Percentiles rank a stretch among this genome's conserved stretches.
Conservation (phyloP, 495 filamentous ascomycete species). For the Tuber borchii region DNA sequence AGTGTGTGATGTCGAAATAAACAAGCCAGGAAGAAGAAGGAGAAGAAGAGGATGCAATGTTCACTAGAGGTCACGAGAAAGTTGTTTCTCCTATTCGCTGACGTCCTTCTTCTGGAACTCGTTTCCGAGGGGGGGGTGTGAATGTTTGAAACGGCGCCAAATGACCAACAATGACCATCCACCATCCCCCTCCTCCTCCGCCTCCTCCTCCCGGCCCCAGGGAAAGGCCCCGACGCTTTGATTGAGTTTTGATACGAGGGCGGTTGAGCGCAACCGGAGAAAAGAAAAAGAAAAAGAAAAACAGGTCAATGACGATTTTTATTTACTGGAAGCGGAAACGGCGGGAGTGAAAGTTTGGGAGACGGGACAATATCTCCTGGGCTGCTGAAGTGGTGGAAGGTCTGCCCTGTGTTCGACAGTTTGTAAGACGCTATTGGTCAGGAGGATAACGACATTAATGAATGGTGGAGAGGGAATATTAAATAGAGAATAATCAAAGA, state of each 20-base stretch:
- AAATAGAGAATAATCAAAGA: too few species aligned
- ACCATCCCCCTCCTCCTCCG: too few species aligned
- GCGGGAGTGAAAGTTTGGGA: background rate
- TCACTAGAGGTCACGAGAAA: background rate
- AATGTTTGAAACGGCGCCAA: background rate
- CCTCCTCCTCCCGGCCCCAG: background rate
- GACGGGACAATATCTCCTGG: background rate
- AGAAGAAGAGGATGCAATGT: background rate
- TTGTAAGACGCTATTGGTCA: too few species aligned
- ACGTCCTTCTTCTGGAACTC: background rate
- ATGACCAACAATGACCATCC: background rate
- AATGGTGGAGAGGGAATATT: too few species aligned
- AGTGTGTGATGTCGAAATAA: too few species aligned
- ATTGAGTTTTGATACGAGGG: too few species aligned
- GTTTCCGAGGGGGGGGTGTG: background rate
- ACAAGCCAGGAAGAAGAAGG: background rate
- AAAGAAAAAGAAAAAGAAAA: background rate
- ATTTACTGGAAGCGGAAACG: background rate
- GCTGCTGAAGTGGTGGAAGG: too few species aligned
- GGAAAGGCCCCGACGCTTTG: too few species aligned
- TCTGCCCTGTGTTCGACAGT: too few species aligned
- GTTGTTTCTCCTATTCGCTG: background rate
- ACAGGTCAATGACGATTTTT: background rate
- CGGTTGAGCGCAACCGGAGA: too few species aligned
- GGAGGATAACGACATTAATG: too few species aligned